A percentile compares a stretch with the other conserved stretches of the same genome.
Evolutionary conservation across 768 basidiomycete genomes (phyloP).

Genomic region (Amylocystis lapponica): DNA sequence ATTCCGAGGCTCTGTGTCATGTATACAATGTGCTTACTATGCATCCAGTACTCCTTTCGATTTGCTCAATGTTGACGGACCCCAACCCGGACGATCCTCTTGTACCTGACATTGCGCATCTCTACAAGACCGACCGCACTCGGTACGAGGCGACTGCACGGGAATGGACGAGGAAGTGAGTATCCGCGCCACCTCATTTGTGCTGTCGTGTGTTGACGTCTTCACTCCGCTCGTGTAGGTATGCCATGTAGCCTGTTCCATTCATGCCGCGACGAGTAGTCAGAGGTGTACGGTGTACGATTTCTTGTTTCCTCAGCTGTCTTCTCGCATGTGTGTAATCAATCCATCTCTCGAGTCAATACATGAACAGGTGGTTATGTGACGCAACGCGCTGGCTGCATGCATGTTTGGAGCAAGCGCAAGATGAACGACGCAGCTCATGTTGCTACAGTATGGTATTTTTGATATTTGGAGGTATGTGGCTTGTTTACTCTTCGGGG

Average conservation of each 20-base stretch:
- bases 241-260: conserved; percentile 45
- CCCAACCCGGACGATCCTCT: conserved; percentile 99
- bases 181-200: neutral
- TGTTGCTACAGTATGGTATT: too few relatives aligned
- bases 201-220: neutral
- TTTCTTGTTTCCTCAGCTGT: conserved; percentile 12
- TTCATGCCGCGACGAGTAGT: conserved; percentile 8
- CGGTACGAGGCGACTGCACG: conserved; percentile 97
- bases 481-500: too few relatives aligned
- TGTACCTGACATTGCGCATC: conserved; percentile 96
- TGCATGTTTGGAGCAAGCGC: too few relatives aligned
- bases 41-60: conserved; percentile 85
- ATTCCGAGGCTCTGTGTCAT: neutral
- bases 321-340: conserved; percentile 12
- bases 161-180: conserved; percentile 99
- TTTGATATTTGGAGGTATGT: too few relatives aligned
- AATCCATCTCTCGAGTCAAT: conserved; percentile 3
- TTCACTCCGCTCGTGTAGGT: conserved; percentile 23
- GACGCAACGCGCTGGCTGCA: too few relatives aligned
- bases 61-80: conserved; percentile 99
- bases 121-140: conserved; percentile 98
- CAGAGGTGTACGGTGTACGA: conserved; percentile 18
- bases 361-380: too few relatives aligned
- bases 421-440: too few relatives aligned
- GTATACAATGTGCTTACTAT: neutral